A percentile compares a stretch with the other conserved stretches of the same genome.
Conservation (phyloP, 2,329 filamentous ascomycete species). For the Balansia obtecta region DNA sequence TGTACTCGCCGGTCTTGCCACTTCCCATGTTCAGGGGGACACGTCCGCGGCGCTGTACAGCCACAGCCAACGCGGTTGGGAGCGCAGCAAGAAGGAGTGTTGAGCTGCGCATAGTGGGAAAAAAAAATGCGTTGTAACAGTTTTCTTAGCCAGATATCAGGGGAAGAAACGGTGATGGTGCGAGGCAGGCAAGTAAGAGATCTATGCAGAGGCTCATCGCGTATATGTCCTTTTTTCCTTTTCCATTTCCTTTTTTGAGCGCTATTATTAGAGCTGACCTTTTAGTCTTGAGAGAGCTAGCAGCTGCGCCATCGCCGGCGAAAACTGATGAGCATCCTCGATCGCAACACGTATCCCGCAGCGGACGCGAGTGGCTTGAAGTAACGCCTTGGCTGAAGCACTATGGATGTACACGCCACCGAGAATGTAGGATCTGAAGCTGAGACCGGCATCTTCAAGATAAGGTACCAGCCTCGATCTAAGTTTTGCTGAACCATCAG, state of each 20-base stretch:
- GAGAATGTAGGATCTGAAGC: not conserved
- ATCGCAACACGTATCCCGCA: not conserved
- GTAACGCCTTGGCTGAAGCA: not conserved
- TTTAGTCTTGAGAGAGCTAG: not conserved
- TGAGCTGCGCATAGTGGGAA: slow-evolving; percentile 11
- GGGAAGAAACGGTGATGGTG: not conserved
- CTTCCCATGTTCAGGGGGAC: slow-evolving; percentile 11
- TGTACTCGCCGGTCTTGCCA: slow-evolving; percentile 15
- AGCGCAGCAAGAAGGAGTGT: slow-evolving; percentile 11
- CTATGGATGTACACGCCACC: not conserved
- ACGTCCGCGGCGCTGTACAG: slow-evolving; percentile 12
- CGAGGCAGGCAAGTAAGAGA: not conserved
- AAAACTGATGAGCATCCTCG: not conserved
- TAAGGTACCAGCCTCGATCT: too few relatives aligned
- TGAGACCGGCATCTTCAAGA: too few relatives aligned
- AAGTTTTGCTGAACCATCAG: too few relatives aligned
- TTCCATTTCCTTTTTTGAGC: not conserved
- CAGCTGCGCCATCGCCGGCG: not conserved
- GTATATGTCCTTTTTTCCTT: not conserved
- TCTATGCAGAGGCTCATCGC: not conserved
- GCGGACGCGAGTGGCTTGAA: not conserved
- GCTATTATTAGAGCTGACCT: not conserved
- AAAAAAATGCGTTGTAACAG: not conserved
- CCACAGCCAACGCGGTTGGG: slow-evolving; percentile 10
- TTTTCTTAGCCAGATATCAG: not conserved